Conservation (phyloP, 805 yeast genomes). For the Starmerella etchellsii region DNA sequence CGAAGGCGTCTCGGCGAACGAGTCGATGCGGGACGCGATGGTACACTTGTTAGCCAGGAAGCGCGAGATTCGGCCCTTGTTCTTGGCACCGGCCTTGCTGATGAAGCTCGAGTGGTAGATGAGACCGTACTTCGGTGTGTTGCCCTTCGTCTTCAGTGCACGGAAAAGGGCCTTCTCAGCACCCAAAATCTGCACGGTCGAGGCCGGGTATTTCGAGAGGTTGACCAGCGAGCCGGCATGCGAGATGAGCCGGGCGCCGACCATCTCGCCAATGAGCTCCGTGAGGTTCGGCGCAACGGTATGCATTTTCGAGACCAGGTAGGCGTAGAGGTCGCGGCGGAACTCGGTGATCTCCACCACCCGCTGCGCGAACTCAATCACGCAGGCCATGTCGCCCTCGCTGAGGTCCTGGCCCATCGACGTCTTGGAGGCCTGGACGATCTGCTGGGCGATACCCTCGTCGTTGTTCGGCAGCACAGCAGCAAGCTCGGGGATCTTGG, state of each 20-base stretch:
- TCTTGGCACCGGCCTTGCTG: conserved; percentile 87
- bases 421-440: conserved; percentile 88
- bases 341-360: conserved; percentile 85
- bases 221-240: conserved; percentile 97
- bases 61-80: conserved; percentile 98
- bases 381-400: conserved; percentile 86
- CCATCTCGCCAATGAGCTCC: conserved; percentile 95
- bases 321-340: conserved; percentile 69
- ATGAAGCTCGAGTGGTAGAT: conserved; percentile 90
- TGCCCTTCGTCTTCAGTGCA: conserved; percentile 91
- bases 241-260: conserved; percentile 95
- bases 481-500: conserved; percentile 69
- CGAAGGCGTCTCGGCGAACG: conserved; percentile 88
- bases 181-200: conserved; percentile 95
- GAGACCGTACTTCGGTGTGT: conserved; percentile 92
- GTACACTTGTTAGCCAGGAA: conserved; percentile 98
- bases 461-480: conserved; percentile 73
- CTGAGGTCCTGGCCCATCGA: conserved; percentile 99
- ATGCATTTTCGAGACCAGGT: conserved; percentile 91
- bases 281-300: conserved; percentile 95
- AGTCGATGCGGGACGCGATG: conserved; percentile 96
- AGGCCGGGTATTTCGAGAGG: conserved; percentile 95
- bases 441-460: conserved; percentile 79
- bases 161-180: conserved; percentile 95
- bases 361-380: conserved; percentile 81